Base-by-base conservation (phyloP, 306 rosid species). In the Benincasa hispida region DNA sequence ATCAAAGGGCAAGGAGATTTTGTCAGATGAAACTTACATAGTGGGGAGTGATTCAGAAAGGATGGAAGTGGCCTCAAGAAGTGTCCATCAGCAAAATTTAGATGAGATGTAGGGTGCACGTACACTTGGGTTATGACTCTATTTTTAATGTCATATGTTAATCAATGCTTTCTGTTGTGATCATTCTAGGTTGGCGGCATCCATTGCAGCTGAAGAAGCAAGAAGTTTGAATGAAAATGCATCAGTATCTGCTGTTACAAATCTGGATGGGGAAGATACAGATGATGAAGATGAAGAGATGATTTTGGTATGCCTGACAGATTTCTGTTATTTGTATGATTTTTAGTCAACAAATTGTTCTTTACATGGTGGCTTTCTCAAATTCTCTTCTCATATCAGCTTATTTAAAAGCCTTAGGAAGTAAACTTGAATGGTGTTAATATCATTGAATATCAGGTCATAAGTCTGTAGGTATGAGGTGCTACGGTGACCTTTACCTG, bases 181-280 rank as follows among this genome's bases (percentile, higher is more conserved):
- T 7, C 22, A 80, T 45, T 88, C 61, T 88, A 93, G 98, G 97
- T 70, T 91, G 91, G 98, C 96, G 13, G 97, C 96, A 67, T 93
- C 97, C 68, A 85, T 91, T 65, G 84, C 79, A 75, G 96, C 87
- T 60, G 97, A 93, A 89, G 90, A 88, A 82, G 86, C 76, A 61
- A 83, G 79, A 70, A 78, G 55, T 32, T 83, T 77, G 34, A 76
- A 77, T 63, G 63, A 82, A 55, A 82, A 79, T 72, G 86, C 75
- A 37, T 82, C 79, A 62, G 47, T 87, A 6, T 83, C 89, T 81
- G 68, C 80, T 74, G 81, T 83, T 58, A 63, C 76, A 41, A 30
- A 56, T 75, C 81, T 65, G 72, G 90, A 87, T 81, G 79, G 54
- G 30, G 77, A 72, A 54, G 86, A 83, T 32, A 80, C 75, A 19